A percentile compares a stretch with the other conserved stretches of the same genome.
Conservation (phyloP, 2,329 filamentous ascomycete genomes). For the Aspergillus hiratsukae region DNA sequence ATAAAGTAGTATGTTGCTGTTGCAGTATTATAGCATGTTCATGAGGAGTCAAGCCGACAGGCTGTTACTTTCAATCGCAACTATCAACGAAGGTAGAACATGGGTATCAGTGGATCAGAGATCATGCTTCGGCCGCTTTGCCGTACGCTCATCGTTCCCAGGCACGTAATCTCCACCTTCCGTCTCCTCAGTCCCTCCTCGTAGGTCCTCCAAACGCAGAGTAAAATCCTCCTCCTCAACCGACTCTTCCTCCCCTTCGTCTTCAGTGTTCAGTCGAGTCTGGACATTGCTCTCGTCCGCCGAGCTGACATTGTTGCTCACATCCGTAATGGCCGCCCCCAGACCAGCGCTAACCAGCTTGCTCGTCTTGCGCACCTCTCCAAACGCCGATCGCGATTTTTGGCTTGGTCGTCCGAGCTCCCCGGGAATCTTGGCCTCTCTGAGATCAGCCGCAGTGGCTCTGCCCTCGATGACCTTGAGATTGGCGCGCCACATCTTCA, state of each 20-base stretch:
- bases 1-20: not conserved
- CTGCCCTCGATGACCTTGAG: slow-evolving; percentile 43
- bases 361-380: slow-evolving; percentile 33
- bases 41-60: not conserved
- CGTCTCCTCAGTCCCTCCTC: slow-evolving; percentile 25
- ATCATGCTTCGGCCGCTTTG: slow-evolving; percentile 18
- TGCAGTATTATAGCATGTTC: not conserved
- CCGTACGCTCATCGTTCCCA: slow-evolving; percentile 3
- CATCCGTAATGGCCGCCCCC: slow-evolving; percentile 18
- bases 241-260: slow-evolving; percentile 7
- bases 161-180: slow-evolving; percentile 24
- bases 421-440: slow-evolving; percentile 25
- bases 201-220: slow-evolving; percentile 13
- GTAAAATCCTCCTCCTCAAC: slow-evolving; percentile 14
- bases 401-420: slow-evolving; percentile 23
- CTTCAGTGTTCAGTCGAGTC: not conserved
- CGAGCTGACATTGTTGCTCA: slow-evolving; percentile 23
- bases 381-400: slow-evolving; percentile 22
- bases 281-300: slow-evolving; percentile 12
- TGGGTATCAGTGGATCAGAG: not conserved
- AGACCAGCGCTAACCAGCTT: slow-evolving; percentile 37
- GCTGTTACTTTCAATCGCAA: not conserved
- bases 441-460: slow-evolving; percentile 19
- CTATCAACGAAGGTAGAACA: not conserved
- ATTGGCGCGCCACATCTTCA: slow-evolving; percentile 44